phyloP scores from a whole-genome alignment of 2,329 filamentous ascomycete genomes.

The Tolypocladium paradoxum region DNA sequence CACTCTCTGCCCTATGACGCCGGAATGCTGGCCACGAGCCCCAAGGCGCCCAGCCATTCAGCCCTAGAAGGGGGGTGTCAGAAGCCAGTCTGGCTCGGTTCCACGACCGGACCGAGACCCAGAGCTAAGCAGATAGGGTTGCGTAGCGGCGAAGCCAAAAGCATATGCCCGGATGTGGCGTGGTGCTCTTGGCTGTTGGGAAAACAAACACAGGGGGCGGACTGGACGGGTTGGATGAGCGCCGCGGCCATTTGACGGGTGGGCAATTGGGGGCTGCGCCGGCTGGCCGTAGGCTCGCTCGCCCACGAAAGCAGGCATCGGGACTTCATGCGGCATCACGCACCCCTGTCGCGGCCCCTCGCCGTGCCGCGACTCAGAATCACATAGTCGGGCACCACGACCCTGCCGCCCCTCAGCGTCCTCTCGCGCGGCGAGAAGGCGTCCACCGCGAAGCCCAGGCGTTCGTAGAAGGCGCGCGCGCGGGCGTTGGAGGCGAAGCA shows the following conservation, averaged over 20 bases:
- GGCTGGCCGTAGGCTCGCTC: no score
- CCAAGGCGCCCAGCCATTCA: background rate
- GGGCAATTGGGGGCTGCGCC: no score
- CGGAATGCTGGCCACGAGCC: background rate
- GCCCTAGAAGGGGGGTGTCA: background rate
- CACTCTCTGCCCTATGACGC: background rate
- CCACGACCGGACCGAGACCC: no score
- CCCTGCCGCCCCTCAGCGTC: slow-evolving; percentile 41
- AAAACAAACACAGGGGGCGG: no score
- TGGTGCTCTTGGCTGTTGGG: no score
- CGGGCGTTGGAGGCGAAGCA: slow-evolving; percentile 53
- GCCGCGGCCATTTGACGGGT: no score
- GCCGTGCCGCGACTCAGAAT: slow-evolving; percentile 43
- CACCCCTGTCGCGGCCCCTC: background rate
- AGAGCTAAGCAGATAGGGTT: background rate
- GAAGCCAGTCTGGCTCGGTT: no score
- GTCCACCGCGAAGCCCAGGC: slow-evolving; percentile 46
- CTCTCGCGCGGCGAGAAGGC: slow-evolving; percentile 42
- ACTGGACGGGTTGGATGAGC: no score
- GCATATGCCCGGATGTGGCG: background rate
- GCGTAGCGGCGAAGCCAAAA: background rate
- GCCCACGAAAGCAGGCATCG: no score
- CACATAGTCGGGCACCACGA: slow-evolving; percentile 44
- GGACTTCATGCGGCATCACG: background rate
- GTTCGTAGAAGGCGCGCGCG: slow-evolving; percentile 50